Percentiles rank a stretch among this genome's conserved stretches.
Conservation (phyloP, 306 rosid genomes). For the Corylus americana region DNA sequence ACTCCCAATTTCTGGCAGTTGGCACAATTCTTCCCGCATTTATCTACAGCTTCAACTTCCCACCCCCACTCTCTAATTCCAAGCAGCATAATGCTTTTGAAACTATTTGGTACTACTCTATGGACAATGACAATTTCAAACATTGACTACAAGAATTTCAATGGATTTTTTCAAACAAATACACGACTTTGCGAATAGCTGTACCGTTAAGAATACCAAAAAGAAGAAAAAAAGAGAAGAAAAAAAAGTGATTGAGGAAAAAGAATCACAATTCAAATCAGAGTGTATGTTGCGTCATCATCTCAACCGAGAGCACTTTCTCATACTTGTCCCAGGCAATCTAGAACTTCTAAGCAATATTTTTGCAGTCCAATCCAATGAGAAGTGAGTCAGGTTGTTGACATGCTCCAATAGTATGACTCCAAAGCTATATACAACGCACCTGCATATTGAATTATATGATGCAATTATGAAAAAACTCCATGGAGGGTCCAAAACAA, state of each 20-base stretch:
- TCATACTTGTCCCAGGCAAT: slow-evolving; percentile 36
- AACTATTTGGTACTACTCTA: slow-evolving; percentile 27
- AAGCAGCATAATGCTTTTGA: slow-evolving; percentile 25
- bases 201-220: slow-evolving; percentile 24
- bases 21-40: background rate
- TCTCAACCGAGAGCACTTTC: slow-evolving; percentile 43
- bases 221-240: slow-evolving; percentile 14
- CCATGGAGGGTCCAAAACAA: no score
- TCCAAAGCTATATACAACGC: slow-evolving; percentile 93
- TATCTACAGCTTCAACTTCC: background rate
- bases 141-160: slow-evolving; percentile 46
- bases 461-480: slow-evolving; percentile 14
- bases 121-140: slow-evolving; percentile 41
- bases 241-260: slow-evolving; percentile 17
- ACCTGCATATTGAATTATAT: slow-evolving; percentile 47
- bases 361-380: slow-evolving; percentile 31
- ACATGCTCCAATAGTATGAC: slow-evolving; percentile 83
- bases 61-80: slow-evolving; percentile 7
- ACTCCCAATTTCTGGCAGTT: background rate
- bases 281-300: slow-evolving; percentile 42
- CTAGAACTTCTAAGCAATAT: slow-evolving; percentile 40
- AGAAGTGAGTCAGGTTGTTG: slow-evolving; percentile 41
- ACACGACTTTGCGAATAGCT: slow-evolving; percentile 50
- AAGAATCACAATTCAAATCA: slow-evolving; percentile 49
- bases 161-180: slow-evolving; percentile 56